Conservation (phyloP, 352 stramenopile genomes). For the Phytophthora capsici region DNA sequence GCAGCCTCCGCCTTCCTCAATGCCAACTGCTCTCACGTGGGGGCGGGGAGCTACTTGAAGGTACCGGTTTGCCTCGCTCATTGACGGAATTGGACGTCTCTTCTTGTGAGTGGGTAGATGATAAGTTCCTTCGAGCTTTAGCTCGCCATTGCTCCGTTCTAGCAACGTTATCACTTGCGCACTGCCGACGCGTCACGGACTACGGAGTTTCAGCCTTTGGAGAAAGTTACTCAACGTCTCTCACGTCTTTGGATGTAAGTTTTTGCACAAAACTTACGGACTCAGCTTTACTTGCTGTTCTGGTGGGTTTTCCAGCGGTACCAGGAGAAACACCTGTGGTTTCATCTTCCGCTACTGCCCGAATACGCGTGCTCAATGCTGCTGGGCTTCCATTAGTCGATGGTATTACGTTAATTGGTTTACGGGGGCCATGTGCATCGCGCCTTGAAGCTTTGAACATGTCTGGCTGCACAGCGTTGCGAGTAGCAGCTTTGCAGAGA, state of each 20-base stretch:
- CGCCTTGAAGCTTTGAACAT: slow-evolving; percentile 36
- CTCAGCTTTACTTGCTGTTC: slow-evolving; percentile 57
- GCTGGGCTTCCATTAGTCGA: slow-evolving; percentile 59
- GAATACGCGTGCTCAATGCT: slow-evolving; percentile 44
- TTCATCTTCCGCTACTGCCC: slow-evolving; percentile 23
- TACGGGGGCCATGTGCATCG: slow-evolving; percentile 34
- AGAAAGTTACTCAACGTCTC: slow-evolving; percentile 41
- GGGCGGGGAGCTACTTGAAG: slow-evolving; percentile 26
- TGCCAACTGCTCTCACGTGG: slow-evolving; percentile 37
- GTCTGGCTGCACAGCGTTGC: slow-evolving; percentile 41
- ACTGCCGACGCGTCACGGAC: slow-evolving; percentile 70
- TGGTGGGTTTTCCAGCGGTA: slow-evolving; percentile 36
- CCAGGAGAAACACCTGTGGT: slow-evolving; percentile 5
- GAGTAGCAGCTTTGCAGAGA: slow-evolving; percentile 47
- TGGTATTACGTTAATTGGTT: slow-evolving; percentile 61
- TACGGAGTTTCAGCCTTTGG: slow-evolving; percentile 69
- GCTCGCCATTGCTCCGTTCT: slow-evolving; percentile 46
- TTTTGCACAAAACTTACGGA: slow-evolving; percentile 66
- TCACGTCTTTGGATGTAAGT: slow-evolving; percentile 64
- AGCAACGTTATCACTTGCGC: slow-evolving; percentile 40
- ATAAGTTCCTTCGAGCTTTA: slow-evolving; percentile 52
- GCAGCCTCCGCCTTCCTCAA: slow-evolving; percentile 26
- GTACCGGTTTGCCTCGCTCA: slow-evolving; percentile 20
- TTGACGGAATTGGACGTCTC: slow-evolving; percentile 63
- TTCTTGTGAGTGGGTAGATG: slow-evolving; percentile 75